These are phyloP conservation scores for Talaromyces sp. DNA, from an alignment of 2,329 filamentous ascomycete genomes.

Conservation along the genomic window DNA sequence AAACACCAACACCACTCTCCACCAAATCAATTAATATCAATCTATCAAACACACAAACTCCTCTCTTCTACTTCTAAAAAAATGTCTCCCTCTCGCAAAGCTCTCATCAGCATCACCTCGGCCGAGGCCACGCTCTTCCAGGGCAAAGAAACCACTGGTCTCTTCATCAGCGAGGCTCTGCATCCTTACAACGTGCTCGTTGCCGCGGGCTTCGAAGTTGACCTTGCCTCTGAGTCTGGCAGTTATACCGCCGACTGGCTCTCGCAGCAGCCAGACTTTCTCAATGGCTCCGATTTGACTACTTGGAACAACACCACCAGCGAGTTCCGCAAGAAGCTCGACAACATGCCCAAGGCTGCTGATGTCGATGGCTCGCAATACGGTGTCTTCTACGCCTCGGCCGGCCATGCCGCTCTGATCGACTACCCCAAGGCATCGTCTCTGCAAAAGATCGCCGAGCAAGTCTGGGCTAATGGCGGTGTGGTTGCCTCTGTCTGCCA, in stretches of 20 bases:
- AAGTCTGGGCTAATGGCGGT: constrained; percentile 38
- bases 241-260: constrained; percentile 43
- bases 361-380: constrained; percentile 28
- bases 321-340: constrained; percentile 43
- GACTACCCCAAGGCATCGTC: constrained; percentile 42
- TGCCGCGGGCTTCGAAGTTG: constrained; percentile 41
- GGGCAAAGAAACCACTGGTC: constrained; percentile 37
- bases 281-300: constrained; percentile 36
- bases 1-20: neutral
- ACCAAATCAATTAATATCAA: neutral
- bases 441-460: constrained; percentile 39
- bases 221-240: constrained; percentile 45
- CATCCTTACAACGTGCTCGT: constrained; percentile 46
- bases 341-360: constrained; percentile 36
- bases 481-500: constrained; percentile 42
- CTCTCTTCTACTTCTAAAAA: neutral
- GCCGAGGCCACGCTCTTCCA: constrained; percentile 38
- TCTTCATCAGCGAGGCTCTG: constrained; percentile 48
- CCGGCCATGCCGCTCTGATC: constrained; percentile 38
- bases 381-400: constrained; percentile 1
- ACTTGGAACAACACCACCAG: constrained; percentile 39
- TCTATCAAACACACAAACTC: neutral
- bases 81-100: constrained; percentile 31
- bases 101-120: constrained; percentile 42
- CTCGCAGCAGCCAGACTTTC: constrained; percentile 38